Evolutionary conservation across 129 eudicot species (phyloP), one percentile per base, ranked within the genome.

Genomic region (Flaveria ramosissima): DNA sequence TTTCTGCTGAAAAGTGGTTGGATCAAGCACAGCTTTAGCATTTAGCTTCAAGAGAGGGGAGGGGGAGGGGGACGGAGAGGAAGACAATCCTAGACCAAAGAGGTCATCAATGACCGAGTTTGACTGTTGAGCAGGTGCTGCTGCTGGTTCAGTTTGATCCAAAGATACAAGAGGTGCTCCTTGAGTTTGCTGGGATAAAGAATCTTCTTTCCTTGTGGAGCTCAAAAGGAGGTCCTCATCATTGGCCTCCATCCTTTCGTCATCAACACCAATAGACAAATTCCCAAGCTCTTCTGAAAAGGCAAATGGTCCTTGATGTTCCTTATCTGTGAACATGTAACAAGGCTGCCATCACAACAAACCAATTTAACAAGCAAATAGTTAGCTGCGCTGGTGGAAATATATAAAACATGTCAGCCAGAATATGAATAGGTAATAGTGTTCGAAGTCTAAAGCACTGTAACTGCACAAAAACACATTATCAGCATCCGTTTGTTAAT

Each of bases 261-360:
- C 90, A 5, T 87, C 96, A 7, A 71, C 84, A 60, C 87, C 85
- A 20, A 94, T 81, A 9, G 98, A 79, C 59, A 94, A 73, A 78
- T 84, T 86, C 15, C 90, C 97, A 69, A 87, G 72, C 72, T 91
- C 98, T 69, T 94, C 98, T 10, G 93, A 87, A 79, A 91, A 91
- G 30, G 89, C 96, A 84, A 87, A 94, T 75, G 98, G 92, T 41
- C 97, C 98, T 86, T 93, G 87, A 79, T 94, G 90, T 77, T 94
- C 98, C 85, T 94, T 94, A 43, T 94, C 98, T 66, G 96, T 94
- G 82, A 94, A 94, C 97, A 94, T 85, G 86, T 89, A 94, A 42
- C 96, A 89, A 50, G 98, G 98, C 99, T 94, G 97, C 87, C 69
- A 61, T 85, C 23, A 61, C 45, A 85, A 83, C 59, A 79, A 30